phyloP scores from a whole-genome alignment of 768 basidiomycete genomes.

The Lentinula sp. region DNA sequence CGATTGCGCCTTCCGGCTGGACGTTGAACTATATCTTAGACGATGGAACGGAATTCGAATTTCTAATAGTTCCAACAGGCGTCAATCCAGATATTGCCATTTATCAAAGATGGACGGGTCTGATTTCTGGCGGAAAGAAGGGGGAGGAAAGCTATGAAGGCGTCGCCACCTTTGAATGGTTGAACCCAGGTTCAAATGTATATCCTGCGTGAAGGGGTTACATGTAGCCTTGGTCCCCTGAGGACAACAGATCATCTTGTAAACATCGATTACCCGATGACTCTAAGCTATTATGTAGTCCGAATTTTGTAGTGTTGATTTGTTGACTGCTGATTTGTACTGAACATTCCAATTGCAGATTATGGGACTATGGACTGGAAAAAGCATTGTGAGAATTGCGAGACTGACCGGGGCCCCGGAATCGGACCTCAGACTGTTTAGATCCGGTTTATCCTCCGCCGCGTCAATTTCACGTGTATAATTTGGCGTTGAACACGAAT shows the following conservation, averaged over 20 bases:
- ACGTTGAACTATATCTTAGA: slow-evolving; percentile 15
- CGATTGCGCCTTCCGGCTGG: slow-evolving; percentile 14
- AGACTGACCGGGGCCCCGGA: too few relatives aligned
- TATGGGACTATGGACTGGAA: too few relatives aligned
- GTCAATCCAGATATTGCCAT: slow-evolving; percentile 13
- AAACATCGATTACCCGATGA: too few relatives aligned
- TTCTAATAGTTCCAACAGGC: slow-evolving; percentile 13
- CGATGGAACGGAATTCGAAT: slow-evolving; percentile 13
- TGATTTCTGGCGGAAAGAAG: slow-evolving; percentile 8
- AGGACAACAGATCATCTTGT: too few relatives aligned
- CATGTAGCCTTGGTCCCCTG: too few relatives aligned
- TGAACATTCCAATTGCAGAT: too few relatives aligned
- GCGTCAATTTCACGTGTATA: neutral
- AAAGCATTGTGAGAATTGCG: too few relatives aligned
- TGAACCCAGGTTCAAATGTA: slow-evolving; percentile 7
- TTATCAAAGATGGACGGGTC: slow-evolving; percentile 19
- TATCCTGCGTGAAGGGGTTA: neutral
- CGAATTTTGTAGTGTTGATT: too few relatives aligned
- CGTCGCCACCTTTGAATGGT: slow-evolving; percentile 11
- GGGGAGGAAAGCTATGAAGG: neutral
- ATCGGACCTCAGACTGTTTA: too few relatives aligned
- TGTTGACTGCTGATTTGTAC: too few relatives aligned
- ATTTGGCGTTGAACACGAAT: neutral
- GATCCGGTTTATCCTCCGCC: too few relatives aligned
- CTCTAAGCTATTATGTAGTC: too few relatives aligned